A percentile compares a stretch with the other conserved stretches of the same genome.
These are phyloP conservation scores for Diutina siamensis DNA, from an alignment of 1,139 yeast species.

Conservation along the genomic window DNA sequence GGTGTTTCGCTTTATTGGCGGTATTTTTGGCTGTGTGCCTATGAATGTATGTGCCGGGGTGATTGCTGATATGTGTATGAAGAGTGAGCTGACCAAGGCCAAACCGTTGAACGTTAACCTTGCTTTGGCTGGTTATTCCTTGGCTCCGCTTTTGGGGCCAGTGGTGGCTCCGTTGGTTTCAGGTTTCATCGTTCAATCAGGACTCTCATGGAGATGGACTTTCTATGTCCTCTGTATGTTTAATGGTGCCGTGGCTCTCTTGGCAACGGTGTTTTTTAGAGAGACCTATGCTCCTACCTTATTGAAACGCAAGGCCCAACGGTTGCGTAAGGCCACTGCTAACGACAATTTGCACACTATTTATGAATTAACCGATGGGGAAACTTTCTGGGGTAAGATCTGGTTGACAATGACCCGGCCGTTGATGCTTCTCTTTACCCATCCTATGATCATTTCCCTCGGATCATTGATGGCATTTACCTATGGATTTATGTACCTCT, in stretches of 20 bases:
- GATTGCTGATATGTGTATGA: constrained; percentile 5
- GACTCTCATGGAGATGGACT: constrained; percentile 30
- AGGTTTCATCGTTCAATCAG: constrained; percentile 6
- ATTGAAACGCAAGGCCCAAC: constrained; percentile 21
- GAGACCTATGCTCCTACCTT: constrained; percentile 33
- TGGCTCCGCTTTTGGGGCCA: constrained; percentile 45
- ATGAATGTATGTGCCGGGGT: constrained; percentile 6
- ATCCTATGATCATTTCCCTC: constrained; percentile 40
- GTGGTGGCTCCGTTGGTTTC: constrained; percentile 14
- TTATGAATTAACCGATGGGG: constrained; percentile 22
- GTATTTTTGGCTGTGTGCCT: constrained; percentile 17
- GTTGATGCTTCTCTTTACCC: constrained; percentile 34
- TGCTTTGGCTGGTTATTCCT: constrained; percentile 31
- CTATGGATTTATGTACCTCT: constrained; percentile 51
- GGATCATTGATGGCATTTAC: constrained; percentile 46
- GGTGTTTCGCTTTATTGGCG: constrained; percentile 29
- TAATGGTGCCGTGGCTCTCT: constrained; percentile 27
- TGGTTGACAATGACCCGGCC: constrained; percentile 39
- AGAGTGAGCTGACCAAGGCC: constrained; percentile 1
- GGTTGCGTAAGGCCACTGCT: constrained; percentile 24
- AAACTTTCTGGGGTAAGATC: constrained; percentile 20
- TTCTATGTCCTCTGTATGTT: constrained; percentile 31
- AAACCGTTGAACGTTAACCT: constrained; percentile 12
- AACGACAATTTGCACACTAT: constrained; percentile 30
- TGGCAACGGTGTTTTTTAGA: constrained; percentile 23